A percentile compares a stretch with the other conserved stretches of the same genome.
phyloP scores from a whole-genome alignment of 2,329 filamentous ascomycete species.

The Ascochyta fabae region DNA sequence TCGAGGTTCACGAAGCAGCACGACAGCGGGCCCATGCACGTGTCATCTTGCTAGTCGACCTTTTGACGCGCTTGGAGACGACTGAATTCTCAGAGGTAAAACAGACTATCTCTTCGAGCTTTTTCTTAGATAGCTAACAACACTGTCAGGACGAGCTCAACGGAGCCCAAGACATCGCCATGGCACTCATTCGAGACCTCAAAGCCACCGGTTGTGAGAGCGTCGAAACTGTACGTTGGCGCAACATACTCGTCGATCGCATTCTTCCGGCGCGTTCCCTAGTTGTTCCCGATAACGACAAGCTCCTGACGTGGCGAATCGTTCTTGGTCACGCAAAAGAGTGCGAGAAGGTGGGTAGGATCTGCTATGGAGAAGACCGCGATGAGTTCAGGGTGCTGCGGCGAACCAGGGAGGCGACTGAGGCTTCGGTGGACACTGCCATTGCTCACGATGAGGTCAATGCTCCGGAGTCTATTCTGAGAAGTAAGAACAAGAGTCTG shows the following conservation, averaged over 20 bases:
- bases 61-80: slow-evolving; percentile 1
- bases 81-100: neutral
- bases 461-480: neutral
- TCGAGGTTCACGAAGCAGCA: slow-evolving; percentile 7
- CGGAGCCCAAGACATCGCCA: neutral
- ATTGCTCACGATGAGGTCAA: neutral
- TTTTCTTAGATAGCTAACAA: neutral
- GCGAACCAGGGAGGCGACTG: slow-evolving; percentile 2
- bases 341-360: neutral
- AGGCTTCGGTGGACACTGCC: neutral
- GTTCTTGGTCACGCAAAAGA: neutral
- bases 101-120: too few relatives aligned
- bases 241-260: slow-evolving; percentile 18
- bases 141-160: neutral
- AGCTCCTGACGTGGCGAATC: neutral
- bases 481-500: neutral
- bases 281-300: neutral
- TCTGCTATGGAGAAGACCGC: slow-evolving; percentile 14
- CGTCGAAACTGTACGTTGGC: slow-evolving; percentile 19
- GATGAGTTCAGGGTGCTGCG: slow-evolving; percentile 3
- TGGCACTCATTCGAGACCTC: slow-evolving; percentile 13
- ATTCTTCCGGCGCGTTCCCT: slow-evolving; percentile 12
- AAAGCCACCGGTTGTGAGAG: slow-evolving; percentile 5
- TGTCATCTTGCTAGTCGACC: neutral
- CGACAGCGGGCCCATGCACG: slow-evolving; percentile 4